Base-by-base conservation (phyloP, 768 basidiomycete species). In the Floccularia luteovirens region DNA sequence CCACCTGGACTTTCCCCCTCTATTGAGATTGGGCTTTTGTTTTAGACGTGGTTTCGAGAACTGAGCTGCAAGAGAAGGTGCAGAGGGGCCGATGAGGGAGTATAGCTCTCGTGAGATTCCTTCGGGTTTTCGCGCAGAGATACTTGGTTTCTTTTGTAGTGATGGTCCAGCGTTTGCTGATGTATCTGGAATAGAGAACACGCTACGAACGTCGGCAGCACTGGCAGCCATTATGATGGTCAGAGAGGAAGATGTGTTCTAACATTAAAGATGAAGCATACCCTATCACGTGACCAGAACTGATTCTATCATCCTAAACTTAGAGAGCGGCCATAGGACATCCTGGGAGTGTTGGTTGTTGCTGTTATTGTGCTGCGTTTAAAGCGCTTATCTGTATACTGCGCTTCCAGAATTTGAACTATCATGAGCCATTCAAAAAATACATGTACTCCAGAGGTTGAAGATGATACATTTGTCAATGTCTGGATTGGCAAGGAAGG, bases 31-130 rank as follows among this genome's bases (percentile, higher is more conserved):
- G 2, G 90, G 89, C 47, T 89, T 85, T 60, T 90, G 85, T 55
- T 92, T 92, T 42, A 93, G 74, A 40, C 81, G 78, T 24, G 89
- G 87, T 56, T 89, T 87, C 20, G 82, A 72, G 43, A 82, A 72
- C 49, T 87, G 82, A 24, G 86, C 75, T 0, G 81, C 83, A 36
- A 98, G 72, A 2, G 85, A 80, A 0, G 94, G 92, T 8, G 86
- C 85, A 35, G 89, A 86, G 44, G 90, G 81, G n/a, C 94, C 94
- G 48, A 99, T 97, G 43, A 99, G 77, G 1, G 87, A 82, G 63
- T 87, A 97, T 2, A 99, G 72, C 59, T 97, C 93, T 49, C 92
- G 72, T 0, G 91, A 84, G 44, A 97, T 92, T 14, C 94, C 93
- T 14, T 91, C 89, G 3, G 88, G 88, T 60, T 87, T 90, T 53